Evolutionary conservation across 2,329 filamentous ascomycete species (phyloP), one percentile per base, ranked within the genome.

Genomic region (Mycocentrospora acerina): DNA sequence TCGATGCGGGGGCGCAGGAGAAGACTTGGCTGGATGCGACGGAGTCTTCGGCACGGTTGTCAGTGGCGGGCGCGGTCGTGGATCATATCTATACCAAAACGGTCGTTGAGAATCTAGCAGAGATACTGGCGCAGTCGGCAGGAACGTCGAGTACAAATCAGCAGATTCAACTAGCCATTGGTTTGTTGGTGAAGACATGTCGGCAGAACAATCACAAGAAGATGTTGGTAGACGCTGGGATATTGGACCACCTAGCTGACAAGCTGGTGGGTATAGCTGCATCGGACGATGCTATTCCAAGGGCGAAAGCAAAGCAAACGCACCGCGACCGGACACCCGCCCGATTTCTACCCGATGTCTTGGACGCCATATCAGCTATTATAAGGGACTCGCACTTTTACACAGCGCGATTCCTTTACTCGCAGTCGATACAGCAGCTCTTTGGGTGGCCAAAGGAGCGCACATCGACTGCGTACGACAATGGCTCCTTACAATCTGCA

Each of bases 301-400:
- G 44, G 38, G 30, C 42, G n/a, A 53, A 60, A 3, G 22, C 47
- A 8, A 54, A 43, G 36, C 46, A 38, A 7, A 27, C 48, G 4
- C 40, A 39, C 14, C 44, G 40, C 10, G 55, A 66, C 44, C 26
- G 56, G 45, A 40, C 62, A 2, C 70, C 74, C 11, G 73, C 71
- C 12, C 73, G 80, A 17, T 80, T 78, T 43, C 69, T 95, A 26
- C 77, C 82, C 2, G 81, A 82, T 8, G 79, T 95, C 13, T 70
- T 97, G 6, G 84, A 89, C 46, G 88, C 90, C 0, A 80, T 95
- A 34, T 78, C 83, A 14, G 78, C 83, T 30, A 85, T 96, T 32
- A 79, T 95, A 33, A 79, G 83, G 44, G 81, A 88, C 55, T 96
- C 91, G 1, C 85, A 83, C 51, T 87, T 85, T 65, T 81, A 89